phyloP scores from a whole-genome alignment of 176 grass and related monocot species.

The Musa troglodytarum region DNA sequence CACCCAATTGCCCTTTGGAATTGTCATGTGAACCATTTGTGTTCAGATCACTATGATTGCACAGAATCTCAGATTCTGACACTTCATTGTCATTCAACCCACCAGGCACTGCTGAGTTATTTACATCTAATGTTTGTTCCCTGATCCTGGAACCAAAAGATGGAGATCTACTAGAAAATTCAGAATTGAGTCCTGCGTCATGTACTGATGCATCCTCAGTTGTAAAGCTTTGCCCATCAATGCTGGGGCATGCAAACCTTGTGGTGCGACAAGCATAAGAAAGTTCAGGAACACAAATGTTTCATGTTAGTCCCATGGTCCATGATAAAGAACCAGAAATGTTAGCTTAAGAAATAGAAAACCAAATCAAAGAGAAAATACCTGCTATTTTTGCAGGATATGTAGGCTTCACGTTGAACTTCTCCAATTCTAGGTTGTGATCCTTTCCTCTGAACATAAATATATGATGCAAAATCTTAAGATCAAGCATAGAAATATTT shows the following conservation, averaged over 20 bases:
- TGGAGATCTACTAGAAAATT: constrained; percentile 77
- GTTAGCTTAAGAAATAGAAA: not conserved
- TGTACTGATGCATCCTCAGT: constrained; percentile 55
- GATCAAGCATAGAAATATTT: constrained; percentile 13
- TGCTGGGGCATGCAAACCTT: constrained; percentile 47
- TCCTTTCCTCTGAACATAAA: constrained; percentile 68
- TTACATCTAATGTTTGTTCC: constrained; percentile 44
- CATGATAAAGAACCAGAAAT: constrained; percentile 9
- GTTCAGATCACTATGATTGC: constrained; percentile 19
- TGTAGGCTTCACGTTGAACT: constrained; percentile 45
- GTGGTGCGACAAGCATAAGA: constrained; percentile 29
- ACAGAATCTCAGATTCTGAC: constrained; percentile 24
- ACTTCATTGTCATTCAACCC: constrained; percentile 32
- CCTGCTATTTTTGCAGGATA: constrained; percentile 52
- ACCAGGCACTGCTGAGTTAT: constrained; percentile 27
- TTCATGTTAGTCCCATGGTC: not conserved
- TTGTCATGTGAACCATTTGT: constrained; percentile 22
- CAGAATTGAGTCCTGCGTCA: constrained; percentile 54
- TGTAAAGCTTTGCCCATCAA: constrained; percentile 44
- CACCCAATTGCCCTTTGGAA: constrained; percentile 3
- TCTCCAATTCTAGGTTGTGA: constrained; percentile 56
- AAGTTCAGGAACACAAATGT: not conserved
- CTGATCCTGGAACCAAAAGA: constrained; percentile 68
- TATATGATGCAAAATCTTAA: constrained; percentile 23
- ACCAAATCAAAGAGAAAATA: constrained; percentile 12